A percentile compares a stretch with the other conserved stretches of the same genome.
Conservation (phyloP, 139 green algal species). For the Marvania coccoides region DNA sequence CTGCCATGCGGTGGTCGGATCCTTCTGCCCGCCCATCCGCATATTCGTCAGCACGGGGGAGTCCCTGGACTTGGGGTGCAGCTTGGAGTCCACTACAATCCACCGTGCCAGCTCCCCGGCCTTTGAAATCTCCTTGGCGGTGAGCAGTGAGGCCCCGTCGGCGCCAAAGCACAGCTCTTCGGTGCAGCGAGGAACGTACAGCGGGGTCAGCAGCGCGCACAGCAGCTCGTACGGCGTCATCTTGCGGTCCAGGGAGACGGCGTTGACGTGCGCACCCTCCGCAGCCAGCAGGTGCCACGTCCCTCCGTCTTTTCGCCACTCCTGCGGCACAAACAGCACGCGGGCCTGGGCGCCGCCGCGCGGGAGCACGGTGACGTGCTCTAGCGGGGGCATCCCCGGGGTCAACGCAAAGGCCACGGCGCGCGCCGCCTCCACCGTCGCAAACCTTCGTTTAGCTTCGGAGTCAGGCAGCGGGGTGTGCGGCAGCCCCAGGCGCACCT, state of each 20-base stretch:
- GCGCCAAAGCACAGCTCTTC: constrained; percentile 56
- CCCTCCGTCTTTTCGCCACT: constrained; percentile 34
- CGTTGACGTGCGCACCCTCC: constrained; percentile 5
- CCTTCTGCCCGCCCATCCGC: constrained; percentile 17
- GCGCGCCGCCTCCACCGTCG: constrained; percentile 28
- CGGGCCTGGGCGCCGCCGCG: constrained; percentile 30
- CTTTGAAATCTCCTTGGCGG: constrained; percentile 38
- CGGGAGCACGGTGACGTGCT: constrained; percentile 41
- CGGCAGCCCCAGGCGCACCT: constrained; percentile 43
- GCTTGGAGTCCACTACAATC: constrained; percentile 44
- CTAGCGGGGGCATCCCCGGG: constrained; percentile 40
- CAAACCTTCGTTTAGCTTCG: constrained; percentile 19
- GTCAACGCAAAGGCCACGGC: constrained; percentile 48
- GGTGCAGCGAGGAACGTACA: constrained; percentile 31
- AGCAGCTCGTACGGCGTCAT: constrained; percentile 29
- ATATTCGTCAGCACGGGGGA: constrained; percentile 26
- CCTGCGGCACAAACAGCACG: constrained; percentile 42
- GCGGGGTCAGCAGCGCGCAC: constrained; percentile 40
- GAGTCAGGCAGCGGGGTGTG: constrained; percentile 22
- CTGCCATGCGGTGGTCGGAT: constrained; percentile 37
- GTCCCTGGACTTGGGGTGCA: constrained; percentile 42
- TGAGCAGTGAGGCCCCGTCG: constrained; percentile 39
- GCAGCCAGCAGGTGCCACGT: constrained; percentile 6
- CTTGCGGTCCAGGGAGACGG: constrained; percentile 6
- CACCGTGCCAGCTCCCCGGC: constrained; percentile 50